Conservation (phyloP, 1,284 basidiomycete species). For the Anthracocystis setariae region DNA sequence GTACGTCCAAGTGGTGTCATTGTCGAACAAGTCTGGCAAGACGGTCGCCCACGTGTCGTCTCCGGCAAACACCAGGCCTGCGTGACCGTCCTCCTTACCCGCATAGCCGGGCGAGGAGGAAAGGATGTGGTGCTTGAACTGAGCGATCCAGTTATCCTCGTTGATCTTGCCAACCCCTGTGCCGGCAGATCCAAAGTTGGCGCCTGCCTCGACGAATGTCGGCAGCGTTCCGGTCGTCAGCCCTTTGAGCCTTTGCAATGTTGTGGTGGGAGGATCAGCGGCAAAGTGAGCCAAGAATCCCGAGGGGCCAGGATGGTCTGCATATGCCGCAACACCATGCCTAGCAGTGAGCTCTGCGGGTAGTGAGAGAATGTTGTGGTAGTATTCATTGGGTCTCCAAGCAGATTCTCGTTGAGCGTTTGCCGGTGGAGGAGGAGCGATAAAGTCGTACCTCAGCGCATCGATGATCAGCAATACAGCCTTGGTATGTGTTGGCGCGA, state of each 20-base stretch:
- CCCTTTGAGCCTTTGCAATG: constrained; percentile 93
- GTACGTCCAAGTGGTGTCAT: constrained; percentile 80
- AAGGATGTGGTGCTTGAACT: constrained; percentile 65
- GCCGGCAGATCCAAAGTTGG: constrained; percentile 77
- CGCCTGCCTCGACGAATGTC: constrained; percentile 92
- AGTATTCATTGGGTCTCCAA: constrained; percentile 70
- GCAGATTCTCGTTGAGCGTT: constrained; percentile 64
- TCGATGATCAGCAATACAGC: constrained; percentile 90
- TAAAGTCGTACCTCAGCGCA: constrained; percentile 91
- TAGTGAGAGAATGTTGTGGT: constrained; percentile 84
- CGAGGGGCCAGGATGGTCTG: constrained; percentile 62
- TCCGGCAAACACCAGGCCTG: constrained; percentile 79
- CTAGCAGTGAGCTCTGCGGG: constrained; percentile 76
- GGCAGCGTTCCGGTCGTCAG: constrained; percentile 94
- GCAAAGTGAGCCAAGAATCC: constrained; percentile 89
- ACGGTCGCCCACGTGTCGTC: constrained; percentile 96
- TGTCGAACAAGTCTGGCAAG: constrained; percentile 80
- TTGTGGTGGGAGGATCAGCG: constrained; percentile 94
- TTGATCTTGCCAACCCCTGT: constrained; percentile 72
- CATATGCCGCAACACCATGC: constrained; percentile 13
- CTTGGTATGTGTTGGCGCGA: constrained; percentile 66
- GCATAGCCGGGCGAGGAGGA: background rate
- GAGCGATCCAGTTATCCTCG: constrained; percentile 80
- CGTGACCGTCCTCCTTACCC: constrained; percentile 1
- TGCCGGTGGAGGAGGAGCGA: constrained; percentile 74